Percentiles rank a stretch among this genome's conserved stretches.
These are phyloP conservation scores for Aspergillus pseudoglaucus DNA, from an alignment of 2,329 filamentous ascomycete species.

Conservation along the genomic window DNA sequence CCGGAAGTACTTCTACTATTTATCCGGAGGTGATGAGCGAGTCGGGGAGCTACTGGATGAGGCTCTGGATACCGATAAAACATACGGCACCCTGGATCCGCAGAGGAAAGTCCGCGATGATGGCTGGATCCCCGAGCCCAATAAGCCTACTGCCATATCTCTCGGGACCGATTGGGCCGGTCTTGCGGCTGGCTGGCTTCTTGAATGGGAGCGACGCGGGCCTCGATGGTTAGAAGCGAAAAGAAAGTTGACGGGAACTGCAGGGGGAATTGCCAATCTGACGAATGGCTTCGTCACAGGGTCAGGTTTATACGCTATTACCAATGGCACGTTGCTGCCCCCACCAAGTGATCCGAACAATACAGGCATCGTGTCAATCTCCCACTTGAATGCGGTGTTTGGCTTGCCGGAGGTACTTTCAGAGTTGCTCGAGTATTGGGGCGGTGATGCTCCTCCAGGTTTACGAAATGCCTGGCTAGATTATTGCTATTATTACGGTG, in stretches of 20 bases:
- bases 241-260: slow-evolving; percentile 44
- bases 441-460: slow-evolving; percentile 39
- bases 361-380: slow-evolving; percentile 46
- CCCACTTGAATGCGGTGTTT: slow-evolving; percentile 54
- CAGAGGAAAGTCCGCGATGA: slow-evolving; percentile 54
- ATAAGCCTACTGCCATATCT: slow-evolving; percentile 42
- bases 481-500: slow-evolving; percentile 55
- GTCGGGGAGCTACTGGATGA: slow-evolving; percentile 50
- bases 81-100: slow-evolving; percentile 50
- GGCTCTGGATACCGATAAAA: slow-evolving; percentile 47
- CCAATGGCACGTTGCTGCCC: slow-evolving; percentile 45
- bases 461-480: slow-evolving; percentile 54
- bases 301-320: slow-evolving; percentile 46
- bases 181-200: slow-evolving; percentile 52
- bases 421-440: slow-evolving; percentile 48
- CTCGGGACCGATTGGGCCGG: slow-evolving; percentile 56
- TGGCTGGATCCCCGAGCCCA: slow-evolving; percentile 41
- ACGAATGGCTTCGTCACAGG: slow-evolving; percentile 57
- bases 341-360: slow-evolving; percentile 50
- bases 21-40: slow-evolving; percentile 52
- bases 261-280: slow-evolving; percentile 48
- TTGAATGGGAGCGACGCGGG: slow-evolving; percentile 55
- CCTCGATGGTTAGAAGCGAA: slow-evolving; percentile 48
- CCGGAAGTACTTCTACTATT: slow-evolving; percentile 52
- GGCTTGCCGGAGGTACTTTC: slow-evolving; percentile 54